Percentiles rank a stretch among this genome's conserved stretches.
Evolutionary conservation across 768 basidiomycete genomes (phyloP).

Genomic region (Mycena venus): DNA sequence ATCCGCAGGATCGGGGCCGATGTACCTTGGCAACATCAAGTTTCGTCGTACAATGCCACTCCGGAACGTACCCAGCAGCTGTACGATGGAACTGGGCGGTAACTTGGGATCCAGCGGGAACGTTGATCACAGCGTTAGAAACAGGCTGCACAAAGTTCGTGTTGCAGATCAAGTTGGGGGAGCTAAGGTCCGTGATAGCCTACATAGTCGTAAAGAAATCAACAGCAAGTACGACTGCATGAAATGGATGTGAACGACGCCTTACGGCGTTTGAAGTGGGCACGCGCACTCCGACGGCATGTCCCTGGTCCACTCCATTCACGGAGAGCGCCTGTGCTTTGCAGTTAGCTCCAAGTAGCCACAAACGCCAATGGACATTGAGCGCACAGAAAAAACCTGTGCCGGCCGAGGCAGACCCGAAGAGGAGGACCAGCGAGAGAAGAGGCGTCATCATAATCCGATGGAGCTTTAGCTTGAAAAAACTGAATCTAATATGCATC

Average conservation of each 20-base stretch:
- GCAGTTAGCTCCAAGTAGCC: background rate
- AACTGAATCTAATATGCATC: background rate
- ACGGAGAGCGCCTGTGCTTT: constrained; percentile 53
- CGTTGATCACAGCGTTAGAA: constrained; percentile 49
- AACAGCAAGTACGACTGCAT: constrained; percentile 29
- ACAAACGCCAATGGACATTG: background rate
- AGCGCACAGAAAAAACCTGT: constrained; percentile 1
- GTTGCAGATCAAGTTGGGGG: constrained; percentile 59
- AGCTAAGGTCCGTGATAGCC: constrained; percentile 61
- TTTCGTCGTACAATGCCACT: too few species aligned
- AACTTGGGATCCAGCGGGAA: constrained; percentile 55
- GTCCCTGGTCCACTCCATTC: constrained; percentile 62
- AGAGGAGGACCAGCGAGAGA: background rate
- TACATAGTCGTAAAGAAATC: constrained; percentile 25
- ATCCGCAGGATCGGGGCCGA: constrained; percentile 53
- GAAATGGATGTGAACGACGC: constrained; percentile 24
- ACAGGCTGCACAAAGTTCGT: constrained; percentile 51
- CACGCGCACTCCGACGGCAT: constrained; percentile 59
- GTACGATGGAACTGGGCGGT: constrained; percentile 59
- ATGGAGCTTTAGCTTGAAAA: background rate
- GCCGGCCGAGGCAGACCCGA: background rate
- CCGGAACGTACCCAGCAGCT: constrained; percentile 47
- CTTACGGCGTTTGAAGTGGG: constrained; percentile 52
- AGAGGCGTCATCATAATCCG: background rate
- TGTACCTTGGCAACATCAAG: too few species aligned